Evolutionary conservation across 148 eudicot species (phyloP).

Genomic region (Rheum nobile): DNA sequence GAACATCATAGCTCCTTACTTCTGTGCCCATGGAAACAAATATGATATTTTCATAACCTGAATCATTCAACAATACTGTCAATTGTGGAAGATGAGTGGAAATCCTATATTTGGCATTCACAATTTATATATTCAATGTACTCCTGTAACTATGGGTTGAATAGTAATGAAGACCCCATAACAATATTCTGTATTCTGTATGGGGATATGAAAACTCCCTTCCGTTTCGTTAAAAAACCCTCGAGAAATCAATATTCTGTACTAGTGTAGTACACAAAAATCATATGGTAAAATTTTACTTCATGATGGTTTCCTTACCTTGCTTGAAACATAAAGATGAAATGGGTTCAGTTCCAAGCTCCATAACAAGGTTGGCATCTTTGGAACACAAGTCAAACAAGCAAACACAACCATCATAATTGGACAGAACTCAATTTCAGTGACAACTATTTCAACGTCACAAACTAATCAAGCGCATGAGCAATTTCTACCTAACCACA

Average conservation of each 20-base stretch:
- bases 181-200: too few relatives aligned
- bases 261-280: too few relatives aligned
- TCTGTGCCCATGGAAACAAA: slow-evolving; percentile 67
- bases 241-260: too few relatives aligned
- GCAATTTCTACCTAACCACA: not conserved
- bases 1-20: slow-evolving; percentile 67
- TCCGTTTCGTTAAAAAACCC: too few relatives aligned
- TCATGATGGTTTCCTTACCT: slow-evolving; percentile 25
- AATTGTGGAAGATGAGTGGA: not conserved
- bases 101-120: not conserved
- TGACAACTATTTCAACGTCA: too few relatives aligned
- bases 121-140: not conserved
- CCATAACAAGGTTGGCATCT: slow-evolving; percentile 44
- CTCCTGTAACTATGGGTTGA: not conserved
- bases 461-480: too few relatives aligned
- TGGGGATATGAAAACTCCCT: too few relatives aligned
- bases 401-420: slow-evolving; percentile 83
- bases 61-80: slow-evolving; percentile 10
- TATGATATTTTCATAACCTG: slow-evolving; percentile 75
- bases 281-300: not conserved
- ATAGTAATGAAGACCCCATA: too few relatives aligned
- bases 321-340: slow-evolving; percentile 80
- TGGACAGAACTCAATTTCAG: not conserved
- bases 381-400: slow-evolving; percentile 89
- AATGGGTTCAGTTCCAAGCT: slow-evolving; percentile 49